A percentile compares a stretch with the other conserved stretches of the same genome.
Conservation (phyloP, 805 yeast genomes). For the Naumovozyma castellii region DNA sequence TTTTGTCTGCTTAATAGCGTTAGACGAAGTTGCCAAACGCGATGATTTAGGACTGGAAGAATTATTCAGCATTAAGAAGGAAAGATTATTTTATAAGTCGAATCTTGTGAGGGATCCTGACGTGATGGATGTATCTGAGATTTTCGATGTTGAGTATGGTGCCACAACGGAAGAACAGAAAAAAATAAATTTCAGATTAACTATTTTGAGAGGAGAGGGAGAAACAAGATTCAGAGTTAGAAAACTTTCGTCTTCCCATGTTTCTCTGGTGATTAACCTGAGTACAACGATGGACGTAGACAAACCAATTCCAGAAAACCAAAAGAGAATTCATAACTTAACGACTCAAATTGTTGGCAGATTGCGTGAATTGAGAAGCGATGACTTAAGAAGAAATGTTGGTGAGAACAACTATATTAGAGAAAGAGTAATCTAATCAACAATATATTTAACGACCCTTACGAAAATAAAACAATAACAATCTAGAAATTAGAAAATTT, state of each 20-base stretch:
- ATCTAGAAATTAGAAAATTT: too few species aligned
- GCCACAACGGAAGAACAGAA: slow-evolving; percentile 5
- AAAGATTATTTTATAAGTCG: slow-evolving; percentile 4
- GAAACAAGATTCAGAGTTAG: slow-evolving; percentile 14
- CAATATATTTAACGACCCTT: too few species aligned
- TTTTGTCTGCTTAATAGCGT: slow-evolving; percentile 16
- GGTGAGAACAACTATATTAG: slow-evolving; percentile 24
- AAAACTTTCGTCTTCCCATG: slow-evolving; percentile 7
- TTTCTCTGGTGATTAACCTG: slow-evolving; percentile 14
- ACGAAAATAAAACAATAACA: too few species aligned
- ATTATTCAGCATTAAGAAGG: slow-evolving; percentile 17
- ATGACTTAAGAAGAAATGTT: slow-evolving; percentile 23
- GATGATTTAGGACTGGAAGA: slow-evolving; percentile 20
- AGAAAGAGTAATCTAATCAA: background rate
- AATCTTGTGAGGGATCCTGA: slow-evolving; percentile 8
- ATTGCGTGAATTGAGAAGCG: slow-evolving; percentile 14
- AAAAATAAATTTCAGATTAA: slow-evolving; percentile 12
- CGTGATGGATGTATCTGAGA: slow-evolving; percentile 14
- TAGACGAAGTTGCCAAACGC: slow-evolving; percentile 17
- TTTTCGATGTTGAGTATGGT: slow-evolving; percentile 15
- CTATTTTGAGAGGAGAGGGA: slow-evolving; percentile 11
- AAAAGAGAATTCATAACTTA: slow-evolving; percentile 16
- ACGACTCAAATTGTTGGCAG: slow-evolving; percentile 13
- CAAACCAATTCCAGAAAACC: slow-evolving; percentile 7
- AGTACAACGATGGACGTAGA: slow-evolving; percentile 10